phyloP scores from a whole-genome alignment of 1,284 basidiomycete genomes.

The Boletus nobilissimus region DNA sequence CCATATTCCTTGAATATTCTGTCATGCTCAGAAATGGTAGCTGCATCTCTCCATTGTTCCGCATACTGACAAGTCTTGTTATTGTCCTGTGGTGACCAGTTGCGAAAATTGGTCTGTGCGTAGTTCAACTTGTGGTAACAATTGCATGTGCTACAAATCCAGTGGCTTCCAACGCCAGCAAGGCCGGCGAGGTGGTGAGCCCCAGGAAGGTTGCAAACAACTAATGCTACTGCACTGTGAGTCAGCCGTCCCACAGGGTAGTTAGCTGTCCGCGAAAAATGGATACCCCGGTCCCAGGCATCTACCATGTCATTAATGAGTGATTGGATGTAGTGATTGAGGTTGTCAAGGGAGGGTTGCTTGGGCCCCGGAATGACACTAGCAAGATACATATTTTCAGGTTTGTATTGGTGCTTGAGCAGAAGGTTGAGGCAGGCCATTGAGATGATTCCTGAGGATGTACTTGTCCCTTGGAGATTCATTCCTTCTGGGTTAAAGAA shows the following conservation, averaged over 20 bases:
- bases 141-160: background rate
- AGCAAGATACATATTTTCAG: conserved; percentile 27
- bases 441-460: conserved; percentile 12
- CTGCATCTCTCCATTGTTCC: background rate
- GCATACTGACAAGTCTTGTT: background rate
- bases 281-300: background rate
- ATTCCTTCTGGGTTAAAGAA: conserved; percentile 12
- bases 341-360: conserved; percentile 22
- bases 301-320: conserved; percentile 20
- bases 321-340: conserved; percentile 30
- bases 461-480: background rate
- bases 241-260: background rate
- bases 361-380: conserved; percentile 26
- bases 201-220: conserved; percentile 1
- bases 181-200: background rate
- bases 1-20: conserved; percentile 23
- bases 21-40: background rate
- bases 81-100: background rate
- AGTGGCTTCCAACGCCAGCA: background rate
- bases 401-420: conserved; percentile 11
- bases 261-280: background rate
- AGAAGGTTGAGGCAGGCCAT: conserved; percentile 26
- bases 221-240: background rate
- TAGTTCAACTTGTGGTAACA: background rate
- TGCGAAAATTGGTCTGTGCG: background rate